Conservation (phyloP, 2,329 filamentous ascomycete species). For the Leptographium radiaticola region DNA sequence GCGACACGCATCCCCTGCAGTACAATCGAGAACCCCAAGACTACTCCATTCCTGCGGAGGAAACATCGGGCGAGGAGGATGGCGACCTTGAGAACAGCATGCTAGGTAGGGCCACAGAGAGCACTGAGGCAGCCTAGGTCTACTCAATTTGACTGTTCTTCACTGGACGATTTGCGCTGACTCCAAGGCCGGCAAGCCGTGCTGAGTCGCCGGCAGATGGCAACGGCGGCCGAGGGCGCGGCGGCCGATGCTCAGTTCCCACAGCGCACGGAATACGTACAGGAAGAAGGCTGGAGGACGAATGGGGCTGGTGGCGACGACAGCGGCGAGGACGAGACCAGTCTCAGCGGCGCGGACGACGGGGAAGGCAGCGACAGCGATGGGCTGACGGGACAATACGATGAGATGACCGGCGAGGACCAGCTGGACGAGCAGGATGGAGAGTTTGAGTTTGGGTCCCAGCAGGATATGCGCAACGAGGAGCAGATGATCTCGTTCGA, state of each 20-base stretch:
- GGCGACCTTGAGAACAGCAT: not conserved
- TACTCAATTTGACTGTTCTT: not conserved
- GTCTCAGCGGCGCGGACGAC: slow-evolving; percentile 1
- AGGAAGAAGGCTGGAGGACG: not conserved
- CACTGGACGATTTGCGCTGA: not conserved
- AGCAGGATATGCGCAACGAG: slow-evolving; percentile 3
- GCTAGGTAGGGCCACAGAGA: not conserved
- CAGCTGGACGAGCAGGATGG: slow-evolving; percentile 2
- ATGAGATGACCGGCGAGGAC: slow-evolving; percentile 7
- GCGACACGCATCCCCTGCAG: not conserved
- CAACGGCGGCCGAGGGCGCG: too few relatives aligned
- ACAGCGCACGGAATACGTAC: not conserved
- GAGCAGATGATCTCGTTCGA: slow-evolving; percentile 27
- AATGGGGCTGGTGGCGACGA: not conserved
- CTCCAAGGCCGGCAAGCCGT: too few relatives aligned
- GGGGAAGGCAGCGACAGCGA: slow-evolving; percentile 11
- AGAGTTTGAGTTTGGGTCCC: slow-evolving; percentile 6
- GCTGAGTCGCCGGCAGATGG: too few relatives aligned
- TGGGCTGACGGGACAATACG: slow-evolving; percentile 9
- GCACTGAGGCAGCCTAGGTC: too few relatives aligned
- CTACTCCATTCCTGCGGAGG: too few relatives aligned
- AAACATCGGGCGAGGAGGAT: not conserved
- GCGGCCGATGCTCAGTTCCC: too few relatives aligned
- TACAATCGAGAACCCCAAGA: not conserved
- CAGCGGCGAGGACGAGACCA: not conserved